Evolutionary conservation across 2,329 filamentous ascomycete genomes (phyloP).

Genomic region (Ceratocystis smalleyi): DNA sequence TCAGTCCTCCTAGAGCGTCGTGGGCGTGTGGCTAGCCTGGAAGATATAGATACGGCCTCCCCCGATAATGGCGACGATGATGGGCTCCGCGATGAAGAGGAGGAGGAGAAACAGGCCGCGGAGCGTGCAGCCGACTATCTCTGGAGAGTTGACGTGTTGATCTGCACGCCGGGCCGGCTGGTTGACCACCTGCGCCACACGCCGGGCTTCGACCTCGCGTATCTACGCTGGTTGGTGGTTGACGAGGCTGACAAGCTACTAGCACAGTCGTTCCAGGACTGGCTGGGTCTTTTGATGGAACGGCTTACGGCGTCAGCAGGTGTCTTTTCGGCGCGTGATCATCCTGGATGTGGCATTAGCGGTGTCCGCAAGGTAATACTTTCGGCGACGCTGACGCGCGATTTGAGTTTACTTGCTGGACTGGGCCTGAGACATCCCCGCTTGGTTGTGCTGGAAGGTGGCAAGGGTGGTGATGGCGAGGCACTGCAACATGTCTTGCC

Average conservation of each 20-base stretch:
- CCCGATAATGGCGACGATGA: conserved; percentile 21
- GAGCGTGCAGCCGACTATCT: conserved; percentile 49
- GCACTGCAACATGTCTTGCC: conserved; percentile 41
- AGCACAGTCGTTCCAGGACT: conserved; percentile 84
- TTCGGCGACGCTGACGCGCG: conserved; percentile 82
- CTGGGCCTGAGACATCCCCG: conserved; percentile 59
- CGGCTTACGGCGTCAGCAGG: conserved; percentile 25
- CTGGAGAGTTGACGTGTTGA: conserved; percentile 71
- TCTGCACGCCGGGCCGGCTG: conserved; percentile 80
- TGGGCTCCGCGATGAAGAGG: conserved; percentile 26
- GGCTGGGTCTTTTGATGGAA: conserved; percentile 59
- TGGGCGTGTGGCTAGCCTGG: conserved; percentile 32
- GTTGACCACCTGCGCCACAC: conserved; percentile 83
- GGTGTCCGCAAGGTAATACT: conserved; percentile 67
- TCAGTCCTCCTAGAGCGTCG: conserved; percentile 31
- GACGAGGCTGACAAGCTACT: conserved; percentile 89
- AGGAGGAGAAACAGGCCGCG: conserved; percentile 32
- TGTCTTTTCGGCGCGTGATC: conserved; percentile 21
- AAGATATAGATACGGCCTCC: too few relatives aligned
- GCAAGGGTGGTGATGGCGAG: conserved; percentile 18
- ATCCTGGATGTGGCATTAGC: conserved; percentile 35
- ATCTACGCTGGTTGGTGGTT: conserved; percentile 75
- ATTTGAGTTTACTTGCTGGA: conserved; percentile 62
- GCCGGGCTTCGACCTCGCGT: conserved; percentile 60
- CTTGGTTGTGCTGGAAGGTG: conserved; percentile 57